Evolutionary conservation across 78 protist genomes (phyloP), one percentile per base, ranked within the genome.

Genomic region (Polysphondylium violaceum): DNA sequence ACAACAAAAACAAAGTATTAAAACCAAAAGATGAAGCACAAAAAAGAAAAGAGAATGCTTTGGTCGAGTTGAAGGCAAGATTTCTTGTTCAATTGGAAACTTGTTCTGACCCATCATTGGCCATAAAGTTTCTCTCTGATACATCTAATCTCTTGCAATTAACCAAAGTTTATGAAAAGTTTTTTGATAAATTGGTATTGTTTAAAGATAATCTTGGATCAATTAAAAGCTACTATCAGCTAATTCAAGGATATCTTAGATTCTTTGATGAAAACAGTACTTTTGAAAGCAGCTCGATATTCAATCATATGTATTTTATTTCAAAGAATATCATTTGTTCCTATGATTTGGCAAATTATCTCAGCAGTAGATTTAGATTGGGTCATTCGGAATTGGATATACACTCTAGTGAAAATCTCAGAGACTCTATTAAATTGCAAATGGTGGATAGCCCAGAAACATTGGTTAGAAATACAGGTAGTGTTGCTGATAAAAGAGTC

Each of bases 181-280:
- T n/a, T 56, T 14, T 56, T 56, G 7, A 14, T n/a, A 56, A 56
- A 14, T 25, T 56, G 21, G 12, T 25, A 56, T 17, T 56, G 29
- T n/a, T 47, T 47, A 47, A 47, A 14, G 63, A 56, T 4, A 56
- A 56, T 56, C 8, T 14, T n/a, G 33, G n/a, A n/a, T n/a, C n/a
- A n/a, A n/a, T n/a, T n/a, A n/a, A n/a, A n/a, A n/a, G n/a, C n/a
- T 72, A 17, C 9, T 72, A 72, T 72, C 78, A 72, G 51, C 31
- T 72, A 63, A 14, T 72, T 72, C 78, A 72, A 31, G 27, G 27
- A 14, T 50, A 50, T 72, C 33, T 72, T 9, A 72, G 78, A 72
- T 33, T 33, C 7, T 50, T 72, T 9, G 51, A 43, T 23, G 16
- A 29, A 33, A 27, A 31, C 9, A 14, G 5, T 4, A n/a, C 73